Base-by-base conservation (phyloP, 176 grass and related monocot species). In the Microstegium vimineum region DNA sequence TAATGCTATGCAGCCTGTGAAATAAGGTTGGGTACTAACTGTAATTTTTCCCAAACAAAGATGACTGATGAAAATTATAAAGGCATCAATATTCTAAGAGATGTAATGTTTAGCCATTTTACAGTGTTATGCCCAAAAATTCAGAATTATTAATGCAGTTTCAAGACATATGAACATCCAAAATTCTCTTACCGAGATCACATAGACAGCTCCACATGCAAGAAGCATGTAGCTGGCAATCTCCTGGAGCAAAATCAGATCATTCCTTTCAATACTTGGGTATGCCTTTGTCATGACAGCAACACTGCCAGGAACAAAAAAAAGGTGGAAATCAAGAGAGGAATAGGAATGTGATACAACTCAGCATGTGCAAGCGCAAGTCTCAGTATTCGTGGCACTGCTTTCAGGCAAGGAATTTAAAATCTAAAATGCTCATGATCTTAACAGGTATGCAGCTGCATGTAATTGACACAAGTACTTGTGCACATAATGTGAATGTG, bases 211-310 rank as follows among this genome's bases (percentile, higher is more conserved):
- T 66, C 95, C 95, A 78, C 95, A 98, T 84, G 86, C 75, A 91
- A 98, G 86, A 69, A 98, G 95, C 47, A 94, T 83, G 70, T 98
- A 98, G 87, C 92, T 93, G 33, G 95, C 89, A 66, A 98, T 91
- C 71, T 95, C 89, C 75, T 98, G 90, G 82, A 98, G 90, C 82
- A 98, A 85, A 81, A 91, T 73, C 37, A 98, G 51, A 76, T 94
- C 88, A 22, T 64, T 84, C 26, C 81, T 89, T 36, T 88, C 66
- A 79, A 82, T 67, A 76, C 79, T 90, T 60, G 90, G 86, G 73
- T 79, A 98, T 67, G 95, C 95, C 79, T 91, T 94, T 6, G 95
- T 98, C 95, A 98, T 98, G 78, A 98, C 90, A 79, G 95, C 95
- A 80, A 98, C 90, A 37, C 95, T 98, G 69, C 13, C 54, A 89